phyloP scores from a whole-genome alignment of 805 yeast genomes.

The Suhomyces pyralidae region DNA sequence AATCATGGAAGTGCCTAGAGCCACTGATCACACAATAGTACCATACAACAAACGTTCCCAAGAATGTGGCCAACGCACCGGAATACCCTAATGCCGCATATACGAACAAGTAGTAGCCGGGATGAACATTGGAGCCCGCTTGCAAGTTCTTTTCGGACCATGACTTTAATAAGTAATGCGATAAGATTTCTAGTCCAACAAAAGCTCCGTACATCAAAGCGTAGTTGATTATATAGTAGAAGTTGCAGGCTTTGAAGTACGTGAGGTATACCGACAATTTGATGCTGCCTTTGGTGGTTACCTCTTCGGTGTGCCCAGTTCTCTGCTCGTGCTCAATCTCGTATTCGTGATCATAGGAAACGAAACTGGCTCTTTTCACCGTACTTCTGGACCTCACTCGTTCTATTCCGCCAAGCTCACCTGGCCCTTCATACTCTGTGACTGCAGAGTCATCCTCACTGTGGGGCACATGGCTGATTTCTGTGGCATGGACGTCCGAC shows the following conservation, averaged over 20 bases:
- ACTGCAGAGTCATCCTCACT: conserved; percentile 1
- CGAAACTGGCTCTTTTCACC: conserved; percentile 26
- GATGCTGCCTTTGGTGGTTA: conserved; percentile 22
- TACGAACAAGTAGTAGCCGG: conserved; percentile 21
- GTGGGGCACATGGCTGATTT: conserved; percentile 6
- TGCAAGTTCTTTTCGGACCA: conserved; percentile 35
- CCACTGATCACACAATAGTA: conserved; percentile 29
- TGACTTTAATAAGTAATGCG: conserved; percentile 28
- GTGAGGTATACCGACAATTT: conserved; percentile 27
- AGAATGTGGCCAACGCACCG: conserved; percentile 24
- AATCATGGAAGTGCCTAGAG: conserved; percentile 33
- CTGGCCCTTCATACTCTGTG: conserved; percentile 4
- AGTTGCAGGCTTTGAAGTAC: conserved; percentile 33
- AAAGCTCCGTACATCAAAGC: conserved; percentile 19
- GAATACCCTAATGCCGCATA: conserved; percentile 29
- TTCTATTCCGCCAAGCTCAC: conserved; percentile 14
- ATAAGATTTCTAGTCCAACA: conserved; percentile 18
- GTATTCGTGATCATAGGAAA: conserved; percentile 33
- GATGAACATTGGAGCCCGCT: conserved; percentile 22
- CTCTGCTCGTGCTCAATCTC: conserved; percentile 12
- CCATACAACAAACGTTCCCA: conserved; percentile 30
- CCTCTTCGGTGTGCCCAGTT: conserved; percentile 19
- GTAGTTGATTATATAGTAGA: conserved; percentile 21
- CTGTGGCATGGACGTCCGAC: conserved; percentile 13
- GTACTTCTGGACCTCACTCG: conserved; percentile 15